phyloP scores from a whole-genome alignment of 2,329 filamentous ascomycete species.

The Pseudocercospora pini-densiflorae region DNA sequence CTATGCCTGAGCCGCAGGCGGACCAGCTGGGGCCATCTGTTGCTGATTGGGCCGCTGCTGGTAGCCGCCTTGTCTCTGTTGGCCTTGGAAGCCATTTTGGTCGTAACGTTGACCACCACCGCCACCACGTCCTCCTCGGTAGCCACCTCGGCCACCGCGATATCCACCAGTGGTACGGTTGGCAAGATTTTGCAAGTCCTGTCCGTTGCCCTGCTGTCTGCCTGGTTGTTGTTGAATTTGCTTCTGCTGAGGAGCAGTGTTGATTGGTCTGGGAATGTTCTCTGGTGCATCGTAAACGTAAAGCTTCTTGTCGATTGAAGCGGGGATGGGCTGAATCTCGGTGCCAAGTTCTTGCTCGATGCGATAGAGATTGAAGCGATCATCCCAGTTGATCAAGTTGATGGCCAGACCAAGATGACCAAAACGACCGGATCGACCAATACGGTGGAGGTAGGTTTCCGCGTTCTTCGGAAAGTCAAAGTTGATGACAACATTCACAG shows the following conservation, averaged over 20 bases:
- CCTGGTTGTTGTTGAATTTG: slow-evolving; percentile 32
- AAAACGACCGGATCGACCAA: slow-evolving; percentile 95
- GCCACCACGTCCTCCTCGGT: slow-evolving; percentile 18
- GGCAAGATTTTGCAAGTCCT: slow-evolving; percentile 41
- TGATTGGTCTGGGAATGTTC: slow-evolving; percentile 83
- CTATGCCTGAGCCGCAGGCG: slow-evolving; percentile 37
- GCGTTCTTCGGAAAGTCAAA: slow-evolving; percentile 99
- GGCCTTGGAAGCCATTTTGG: slow-evolving; percentile 38
- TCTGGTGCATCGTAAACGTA: slow-evolving; percentile 99
- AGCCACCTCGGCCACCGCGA: slow-evolving; percentile 38
- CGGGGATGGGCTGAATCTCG: slow-evolving; percentile 95
- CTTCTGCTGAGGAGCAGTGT: slow-evolving; percentile 52
- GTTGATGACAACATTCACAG: slow-evolving; percentile 99
- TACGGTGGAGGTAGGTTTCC: slow-evolving; percentile 97
- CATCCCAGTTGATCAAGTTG: slow-evolving; percentile 99
- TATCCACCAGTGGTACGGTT: slow-evolving; percentile 39
- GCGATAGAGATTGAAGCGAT: slow-evolving; percentile 97
- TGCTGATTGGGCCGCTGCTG: slow-evolving; percentile 37
- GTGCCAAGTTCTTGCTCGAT: slow-evolving; percentile 97
- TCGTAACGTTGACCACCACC: slow-evolving; percentile 40
- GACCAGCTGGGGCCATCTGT: slow-evolving; percentile 36
- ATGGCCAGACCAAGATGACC: slow-evolving; percentile 97
- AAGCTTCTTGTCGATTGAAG: slow-evolving; percentile 93
- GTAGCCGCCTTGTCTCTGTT: slow-evolving; percentile 37
- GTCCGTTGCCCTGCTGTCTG: slow-evolving; percentile 41